Conservation (phyloP, 2,329 filamentous ascomycete genomes). For the Plectosphaerella sp. region DNA sequence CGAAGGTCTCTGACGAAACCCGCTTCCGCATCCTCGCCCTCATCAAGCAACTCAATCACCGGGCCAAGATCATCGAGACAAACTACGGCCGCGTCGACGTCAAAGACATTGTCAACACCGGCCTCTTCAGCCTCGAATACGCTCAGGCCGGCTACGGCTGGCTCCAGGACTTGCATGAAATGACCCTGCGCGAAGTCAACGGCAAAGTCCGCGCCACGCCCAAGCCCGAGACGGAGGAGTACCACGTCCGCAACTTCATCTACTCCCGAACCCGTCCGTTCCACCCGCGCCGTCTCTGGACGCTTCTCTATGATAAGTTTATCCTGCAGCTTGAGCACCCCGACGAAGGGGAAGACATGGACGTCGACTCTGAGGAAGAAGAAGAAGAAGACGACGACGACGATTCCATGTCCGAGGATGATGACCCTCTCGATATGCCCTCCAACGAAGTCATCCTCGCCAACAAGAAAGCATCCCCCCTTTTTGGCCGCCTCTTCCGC, state of each 20-base stretch:
- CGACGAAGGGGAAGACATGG: conserved; percentile 25
- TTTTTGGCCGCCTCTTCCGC: conserved; percentile 52
- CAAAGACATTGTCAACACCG: conserved; percentile 60
- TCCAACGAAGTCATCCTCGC: conserved; percentile 41
- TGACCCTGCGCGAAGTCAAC: conserved; percentile 55
- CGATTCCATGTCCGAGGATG: conserved; percentile 15
- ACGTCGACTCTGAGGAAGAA: conserved; percentile 21
- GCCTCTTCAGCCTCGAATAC: conserved; percentile 59
- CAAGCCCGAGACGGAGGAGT: conserved; percentile 69
- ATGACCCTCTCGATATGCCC: conserved; percentile 25
- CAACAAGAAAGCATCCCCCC: conserved; percentile 49
- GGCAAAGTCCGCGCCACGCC: conserved; percentile 52
- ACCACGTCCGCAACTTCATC: conserved; percentile 67
- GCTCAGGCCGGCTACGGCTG: conserved; percentile 64
- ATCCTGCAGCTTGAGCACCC: conserved; percentile 43
- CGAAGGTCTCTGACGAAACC: conserved; percentile 31
- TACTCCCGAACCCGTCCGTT: conserved; percentile 57
- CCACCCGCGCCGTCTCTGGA: conserved; percentile 41
- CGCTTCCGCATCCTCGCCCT: conserved; percentile 45
- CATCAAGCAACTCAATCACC: conserved; percentile 60
- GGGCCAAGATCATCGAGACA: conserved; percentile 59
- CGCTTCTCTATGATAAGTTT: conserved; percentile 42
- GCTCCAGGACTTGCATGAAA: conserved; percentile 65
- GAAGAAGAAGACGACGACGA: conserved; percentile 16
- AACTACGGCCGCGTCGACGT: conserved; percentile 57